Evolutionary conservation across 1,284 basidiomycete species (phyloP), one percentile per base, ranked within the genome.

Genomic region (Puccinia coronata): DNA sequence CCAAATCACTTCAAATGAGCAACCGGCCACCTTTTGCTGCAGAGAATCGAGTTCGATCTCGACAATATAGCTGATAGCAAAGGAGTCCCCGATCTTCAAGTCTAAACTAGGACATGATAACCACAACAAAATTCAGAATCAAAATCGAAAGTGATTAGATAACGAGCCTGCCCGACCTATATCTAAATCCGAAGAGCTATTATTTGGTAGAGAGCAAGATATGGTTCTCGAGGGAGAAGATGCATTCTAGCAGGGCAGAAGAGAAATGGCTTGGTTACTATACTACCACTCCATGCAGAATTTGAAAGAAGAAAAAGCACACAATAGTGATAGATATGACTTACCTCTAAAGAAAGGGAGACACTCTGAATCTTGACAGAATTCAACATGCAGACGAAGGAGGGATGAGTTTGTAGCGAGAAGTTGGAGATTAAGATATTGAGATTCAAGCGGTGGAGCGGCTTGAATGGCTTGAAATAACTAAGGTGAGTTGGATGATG

Each of bases 41-140:
- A 55, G 11, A 12, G 23, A 36, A 53, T 67, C 65, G 23, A 57
- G 25, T 28, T 39, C 63, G 71, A 79, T 6, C 25, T 79, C 77
- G 53, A 69, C 39, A 16, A 79, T 23, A 79, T 79, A 79, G 34
- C 65, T 71, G 49, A 79, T 39, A 14, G 65, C 47, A 71, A 55
- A 69, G 11, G 65, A 55, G n/a, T 47, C 41, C 18, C 49, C 77
- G 41, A 36, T 47, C 31, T 70, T 63, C 65, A 70, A 70, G 4
- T 69, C 53, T 34, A 53, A 39, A 36, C n/a, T 9, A 14, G 25
- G 4, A 69, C 20, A 28, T 49, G 23, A 69, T 69, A 3, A 20
- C 28, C 57, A 51, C 31, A 31, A 12, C 23, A 49, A 67, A 4
- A 63, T 14, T 41, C 23, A 41, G 23, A 31, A 47, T 9, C 14